A percentile compares a stretch with the other conserved stretches of the same genome.
Evolutionary conservation across 1,284 basidiomycete species (phyloP).

Genomic region (Schizophyllum amplum): DNA sequence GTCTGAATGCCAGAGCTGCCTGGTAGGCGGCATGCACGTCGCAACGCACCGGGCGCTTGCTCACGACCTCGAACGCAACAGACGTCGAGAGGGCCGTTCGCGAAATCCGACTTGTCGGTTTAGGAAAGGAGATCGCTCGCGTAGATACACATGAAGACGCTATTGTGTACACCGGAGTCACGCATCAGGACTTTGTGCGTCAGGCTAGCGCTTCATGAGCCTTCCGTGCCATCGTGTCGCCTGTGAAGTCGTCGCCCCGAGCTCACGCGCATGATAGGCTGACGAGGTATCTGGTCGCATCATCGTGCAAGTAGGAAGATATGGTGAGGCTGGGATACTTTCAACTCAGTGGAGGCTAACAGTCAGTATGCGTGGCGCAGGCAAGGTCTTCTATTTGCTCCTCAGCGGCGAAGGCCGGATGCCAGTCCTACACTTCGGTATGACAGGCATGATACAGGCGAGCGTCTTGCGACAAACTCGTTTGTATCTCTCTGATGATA

Average conservation of each 20-base stretch:
- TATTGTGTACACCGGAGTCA: slow-evolving; percentile 60
- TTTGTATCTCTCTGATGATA: background rate
- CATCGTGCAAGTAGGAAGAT: slow-evolving; percentile 54
- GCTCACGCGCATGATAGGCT: slow-evolving; percentile 43
- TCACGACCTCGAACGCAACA: slow-evolving; percentile 15
- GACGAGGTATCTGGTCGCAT: slow-evolving; percentile 51
- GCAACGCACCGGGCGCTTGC: background rate
- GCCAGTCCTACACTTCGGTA: slow-evolving; percentile 76
- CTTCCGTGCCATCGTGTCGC: too few species aligned
- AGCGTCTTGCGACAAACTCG: background rate
- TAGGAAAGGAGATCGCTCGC: slow-evolving; percentile 46
- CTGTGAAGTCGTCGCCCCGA: background rate
- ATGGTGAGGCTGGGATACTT: slow-evolving; percentile 32
- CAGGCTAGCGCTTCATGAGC: slow-evolving; percentile 5
- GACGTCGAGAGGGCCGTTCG: slow-evolving; percentile 71
- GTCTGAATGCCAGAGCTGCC: slow-evolving; percentile 11
- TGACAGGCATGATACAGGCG: slow-evolving; percentile 79
- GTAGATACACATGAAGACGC: slow-evolving; percentile 61
- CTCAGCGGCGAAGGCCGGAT: slow-evolving; percentile 55
- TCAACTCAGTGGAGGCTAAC: background rate
- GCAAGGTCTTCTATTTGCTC: slow-evolving; percentile 73
- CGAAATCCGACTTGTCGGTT: slow-evolving; percentile 47
- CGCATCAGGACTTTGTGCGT: slow-evolving; percentile 63
- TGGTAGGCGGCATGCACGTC: slow-evolving; percentile 2
- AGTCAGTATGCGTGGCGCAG: slow-evolving; percentile 23